Percentiles rank a stretch among this genome's conserved stretches.
These are phyloP conservation scores for Candida tropicalis DNA, from an alignment of 1,139 yeast species.

Conservation along the genomic window DNA sequence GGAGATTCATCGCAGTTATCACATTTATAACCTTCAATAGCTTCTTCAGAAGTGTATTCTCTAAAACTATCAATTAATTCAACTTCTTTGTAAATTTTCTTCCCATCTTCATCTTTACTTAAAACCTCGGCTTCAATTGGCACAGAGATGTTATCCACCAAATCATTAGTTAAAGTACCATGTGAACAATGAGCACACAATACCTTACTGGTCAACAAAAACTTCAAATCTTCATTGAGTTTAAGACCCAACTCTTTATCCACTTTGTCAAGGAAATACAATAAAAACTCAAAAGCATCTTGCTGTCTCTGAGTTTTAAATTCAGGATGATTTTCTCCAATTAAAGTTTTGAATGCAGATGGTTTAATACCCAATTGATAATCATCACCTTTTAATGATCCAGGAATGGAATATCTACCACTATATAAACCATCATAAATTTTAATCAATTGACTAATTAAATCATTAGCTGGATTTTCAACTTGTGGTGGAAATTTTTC, in stretches of 20 bases:
- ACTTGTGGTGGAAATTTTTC: slow-evolving; percentile 26
- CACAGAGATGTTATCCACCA: slow-evolving; percentile 70
- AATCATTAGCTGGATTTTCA: slow-evolving; percentile 62
- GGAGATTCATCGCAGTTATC: slow-evolving; percentile 52
- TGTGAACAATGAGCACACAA: slow-evolving; percentile 63
- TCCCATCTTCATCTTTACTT: slow-evolving; percentile 44
- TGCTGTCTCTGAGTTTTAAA: slow-evolving; percentile 89
- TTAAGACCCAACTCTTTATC: slow-evolving; percentile 54
- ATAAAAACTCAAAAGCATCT: slow-evolving; percentile 90
- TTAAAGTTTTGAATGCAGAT: slow-evolving; percentile 66
- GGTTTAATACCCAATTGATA: slow-evolving; percentile 83
- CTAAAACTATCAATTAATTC: slow-evolving; percentile 55
- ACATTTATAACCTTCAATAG: slow-evolving; percentile 68
- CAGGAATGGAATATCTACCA: slow-evolving; percentile 69
- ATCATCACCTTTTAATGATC: slow-evolving; percentile 44
- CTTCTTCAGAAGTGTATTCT: slow-evolving; percentile 51
- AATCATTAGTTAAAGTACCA: slow-evolving; percentile 58
- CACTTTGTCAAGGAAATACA: slow-evolving; percentile 64
- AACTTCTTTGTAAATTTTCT: slow-evolving; percentile 51
- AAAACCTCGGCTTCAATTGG: slow-evolving; percentile 52
- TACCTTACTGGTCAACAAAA: slow-evolving; percentile 64
- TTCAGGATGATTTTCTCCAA: slow-evolving; percentile 81
- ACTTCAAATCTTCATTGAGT: slow-evolving; percentile 59
- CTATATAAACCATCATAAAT: slow-evolving; percentile 77
- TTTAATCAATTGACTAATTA: slow-evolving; percentile 73